Percentiles rank a stretch among this genome's conserved stretches.
These are phyloP conservation scores for Trifolium repens DNA, from an alignment of 306 rosid genomes.

Conservation along the genomic window DNA sequence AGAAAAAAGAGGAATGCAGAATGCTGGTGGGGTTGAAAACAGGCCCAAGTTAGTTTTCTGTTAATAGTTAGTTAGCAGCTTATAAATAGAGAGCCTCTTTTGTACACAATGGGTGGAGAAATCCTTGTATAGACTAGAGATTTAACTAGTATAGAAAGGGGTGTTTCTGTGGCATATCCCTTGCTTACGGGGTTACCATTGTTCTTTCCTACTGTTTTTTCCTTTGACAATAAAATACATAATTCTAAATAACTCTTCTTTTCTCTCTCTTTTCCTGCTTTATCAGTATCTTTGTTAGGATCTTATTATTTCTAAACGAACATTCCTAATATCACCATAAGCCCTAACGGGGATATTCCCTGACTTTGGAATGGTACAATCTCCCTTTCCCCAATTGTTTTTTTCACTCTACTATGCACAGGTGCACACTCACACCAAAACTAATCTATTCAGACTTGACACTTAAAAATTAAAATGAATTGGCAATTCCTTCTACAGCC, in stretches of 20 bases:
- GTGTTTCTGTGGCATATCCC: not conserved
- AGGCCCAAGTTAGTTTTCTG: not conserved
- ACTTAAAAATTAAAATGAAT: not conserved
- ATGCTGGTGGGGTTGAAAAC: not conserved
- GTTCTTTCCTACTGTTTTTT: not conserved
- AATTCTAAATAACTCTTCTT: not conserved
- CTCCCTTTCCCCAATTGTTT: not conserved
- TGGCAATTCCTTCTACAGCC: not conserved
- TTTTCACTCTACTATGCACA: not conserved
- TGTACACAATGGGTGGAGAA: not conserved
- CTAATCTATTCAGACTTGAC: not conserved
- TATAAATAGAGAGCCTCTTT: not conserved
- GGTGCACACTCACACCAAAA: not conserved
- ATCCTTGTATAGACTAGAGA: slow-evolving; percentile 1
- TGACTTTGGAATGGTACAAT: slow-evolving; percentile 4
- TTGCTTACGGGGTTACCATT: not conserved
- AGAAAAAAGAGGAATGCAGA: not conserved
- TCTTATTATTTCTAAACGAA: not conserved
- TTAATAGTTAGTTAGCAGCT: not conserved
- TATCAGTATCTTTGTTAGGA: not conserved
- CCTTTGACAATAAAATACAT: not conserved
- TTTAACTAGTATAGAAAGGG: not conserved
- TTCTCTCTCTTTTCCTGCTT: not conserved
- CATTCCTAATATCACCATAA: not conserved
- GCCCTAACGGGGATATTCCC: slow-evolving; percentile 3